Evolutionary conservation across 2,329 filamentous ascomycete species (phyloP), one percentile per base, ranked within the genome.

Genomic region (Trichoderma sp.): DNA sequence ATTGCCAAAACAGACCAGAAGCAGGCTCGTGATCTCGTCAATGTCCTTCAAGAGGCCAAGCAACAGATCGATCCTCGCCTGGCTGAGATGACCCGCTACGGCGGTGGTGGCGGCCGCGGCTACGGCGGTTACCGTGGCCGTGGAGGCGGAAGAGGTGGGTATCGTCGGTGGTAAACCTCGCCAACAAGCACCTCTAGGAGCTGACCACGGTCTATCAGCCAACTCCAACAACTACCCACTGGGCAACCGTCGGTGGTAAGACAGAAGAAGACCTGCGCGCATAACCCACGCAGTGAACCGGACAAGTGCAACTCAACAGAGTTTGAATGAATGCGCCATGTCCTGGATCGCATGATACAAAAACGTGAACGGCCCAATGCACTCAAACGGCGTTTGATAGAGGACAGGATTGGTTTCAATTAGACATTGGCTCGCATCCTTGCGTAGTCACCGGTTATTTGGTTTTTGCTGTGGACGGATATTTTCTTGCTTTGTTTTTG

Each of bases 51-150:
- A 78, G 96, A 99, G 84, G 94, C 96, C 74, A 98, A 98, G 86
- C 96, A 99, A 85, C 91, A 96, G 83, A 94, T 99, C 81, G 96
- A 98, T 77, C 96, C 96, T 78, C 91, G 94, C 81, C 91, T 99
- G 72, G 89, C 90, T 72, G 96, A 99, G 86, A 98, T 99, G 96
- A 90, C 89, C 75, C 92, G 96, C 81, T 98, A 94, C 79, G 89
- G 93, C 74, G 93, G 94, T 72, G 93, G 93, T 70, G 88, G 91
- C 72, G 89, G 91, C 74, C 89, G 92, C 76, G 87, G 91, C 72
- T 90, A 88, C 76, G 89, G 91, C 76, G 89, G 92, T 76, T 90
- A 90, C 76, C 89, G 91, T 74, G 87, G 88, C 74, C 85, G 89
- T 73, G 82, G 83, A 64, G 80, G 79, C 74, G 83, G 84, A 75